Evolutionary conservation across 176 grass and related monocot species (phyloP).

Genomic region (Triticum urartu): DNA sequence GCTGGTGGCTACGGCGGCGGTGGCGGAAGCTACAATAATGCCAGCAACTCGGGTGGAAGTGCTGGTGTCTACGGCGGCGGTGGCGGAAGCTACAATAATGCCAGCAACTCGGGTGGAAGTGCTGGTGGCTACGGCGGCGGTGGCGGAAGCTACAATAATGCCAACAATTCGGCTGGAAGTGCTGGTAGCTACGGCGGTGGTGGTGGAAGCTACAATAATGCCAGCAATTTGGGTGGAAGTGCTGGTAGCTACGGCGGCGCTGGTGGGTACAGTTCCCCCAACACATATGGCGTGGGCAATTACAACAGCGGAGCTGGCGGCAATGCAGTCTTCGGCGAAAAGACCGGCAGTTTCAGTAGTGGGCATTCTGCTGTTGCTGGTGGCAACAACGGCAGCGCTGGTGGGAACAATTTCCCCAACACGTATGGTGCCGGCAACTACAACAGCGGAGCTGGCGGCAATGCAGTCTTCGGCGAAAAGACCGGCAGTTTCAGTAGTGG

Average conservation of each 20-base stretch:
- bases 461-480: neutral
- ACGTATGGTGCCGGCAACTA: neutral
- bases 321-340: neutral
- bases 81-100: neutral
- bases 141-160: neutral
- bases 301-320: neutral
- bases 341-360: neutral
- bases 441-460: neutral
- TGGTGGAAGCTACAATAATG: neutral
- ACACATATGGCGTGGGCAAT: neutral
- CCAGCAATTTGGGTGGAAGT: neutral
- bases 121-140: neutral
- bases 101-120: conserved; percentile 1
- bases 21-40: neutral
- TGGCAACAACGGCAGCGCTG: neutral
- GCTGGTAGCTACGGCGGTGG: neutral
- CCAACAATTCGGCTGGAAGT: neutral
- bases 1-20: no score
- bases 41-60: no score
- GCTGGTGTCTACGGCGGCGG: neutral
- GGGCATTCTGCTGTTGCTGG: neutral
- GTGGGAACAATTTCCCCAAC: neutral
- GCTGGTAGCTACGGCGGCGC: conserved; percentile 8
- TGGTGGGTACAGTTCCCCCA: conserved; percentile 1
- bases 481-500: neutral